Conservation (phyloP, 768 basidiomycete genomes). For the Pseudohyphozyma bogoriensis region DNA sequence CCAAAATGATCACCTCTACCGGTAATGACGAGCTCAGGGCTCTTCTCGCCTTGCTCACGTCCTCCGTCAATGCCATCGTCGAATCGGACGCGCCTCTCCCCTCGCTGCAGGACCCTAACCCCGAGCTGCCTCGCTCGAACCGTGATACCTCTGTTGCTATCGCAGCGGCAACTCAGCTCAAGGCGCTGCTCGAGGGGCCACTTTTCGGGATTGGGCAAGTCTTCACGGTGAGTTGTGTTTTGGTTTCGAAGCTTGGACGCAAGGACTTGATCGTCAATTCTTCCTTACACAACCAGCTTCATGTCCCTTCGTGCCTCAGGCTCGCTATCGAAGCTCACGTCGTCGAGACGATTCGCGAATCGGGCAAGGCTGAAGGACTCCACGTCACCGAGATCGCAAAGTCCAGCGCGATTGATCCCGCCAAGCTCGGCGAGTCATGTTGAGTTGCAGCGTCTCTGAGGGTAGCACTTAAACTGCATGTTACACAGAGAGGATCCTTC, state of each 20-base stretch:
- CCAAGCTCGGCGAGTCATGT: slow-evolving; percentile 40
- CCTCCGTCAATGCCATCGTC: background rate
- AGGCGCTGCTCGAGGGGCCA: background rate
- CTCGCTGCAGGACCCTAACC: background rate
- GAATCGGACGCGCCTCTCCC: background rate
- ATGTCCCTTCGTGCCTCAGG: slow-evolving; percentile 31
- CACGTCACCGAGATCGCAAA: slow-evolving; percentile 42
- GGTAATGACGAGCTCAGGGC: background rate
- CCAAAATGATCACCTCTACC: background rate
- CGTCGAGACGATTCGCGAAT: slow-evolving; percentile 43
- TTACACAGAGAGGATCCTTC: slow-evolving; percentile 57
- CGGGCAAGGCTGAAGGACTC: slow-evolving; percentile 36
- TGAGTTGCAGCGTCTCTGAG: background rate
- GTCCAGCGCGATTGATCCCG: slow-evolving; percentile 35
- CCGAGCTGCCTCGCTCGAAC: background rate
- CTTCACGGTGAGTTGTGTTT: background rate
- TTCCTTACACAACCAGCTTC: slow-evolving; percentile 38
- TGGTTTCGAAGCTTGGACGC: background rate
- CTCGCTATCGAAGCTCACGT: slow-evolving; percentile 38
- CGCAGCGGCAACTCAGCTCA: background rate
- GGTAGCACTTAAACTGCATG: background rate
- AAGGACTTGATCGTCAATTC: slow-evolving; percentile 5
- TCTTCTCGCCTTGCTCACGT: background rate
- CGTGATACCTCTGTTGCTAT: background rate
- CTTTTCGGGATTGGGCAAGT: background rate